Base-by-base conservation (phyloP, 139 green algal species). In the Volvox reticuliferus region DNA sequence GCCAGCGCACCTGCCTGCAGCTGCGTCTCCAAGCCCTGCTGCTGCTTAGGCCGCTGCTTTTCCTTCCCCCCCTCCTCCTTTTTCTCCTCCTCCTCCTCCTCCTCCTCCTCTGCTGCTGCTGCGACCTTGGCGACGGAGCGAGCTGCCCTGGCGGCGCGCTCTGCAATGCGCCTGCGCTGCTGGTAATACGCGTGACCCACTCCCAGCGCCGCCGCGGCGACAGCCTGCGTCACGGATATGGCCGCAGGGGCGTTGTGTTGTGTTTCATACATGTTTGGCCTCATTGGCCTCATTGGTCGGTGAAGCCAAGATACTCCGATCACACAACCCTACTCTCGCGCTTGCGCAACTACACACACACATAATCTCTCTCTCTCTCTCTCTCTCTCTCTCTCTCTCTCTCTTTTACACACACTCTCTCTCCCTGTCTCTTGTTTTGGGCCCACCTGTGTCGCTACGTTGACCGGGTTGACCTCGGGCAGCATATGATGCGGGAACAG, bases 401-500 rank as follows among this genome's bases (percentile, higher is more conserved):
- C 76, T 63, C 36, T 44, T 16, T 19, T 50, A n/a, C n/a, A n/a
- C n/a, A n/a, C n/a, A n/a, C 22, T 24, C 79, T 17, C 17, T 13
- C 44, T 13, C 44, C 26, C 77, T 26, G 3, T 28, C 5, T 12
- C 32, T 1, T 32, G n/a, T n/a, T n/a, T n/a, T n/a, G n/a, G n/a
- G n/a, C 81, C 24, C 62, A 89, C 84, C 69, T 89, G 84, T 12
- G 62, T 22, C 28, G 84, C 69, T 21, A 89, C 84, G 37, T 82
- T 82, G 20, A n/a, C 37, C 37, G 84, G 84, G 37, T 71, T 71
- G 69, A 89, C 84, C 37, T 89, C 84, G 13, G 84, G 84, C 84
- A 82, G 36, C 30, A 89, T 67, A 36, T 89, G 44, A 37, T n/a
- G 19, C 16, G 68, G 84, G 84, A 73, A 89, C 16, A 89, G 84